Evolutionary conservation across 257 asterid species (phyloP), one percentile per base, ranked within the genome.

Genomic region (Marsdenia floribunda): DNA sequence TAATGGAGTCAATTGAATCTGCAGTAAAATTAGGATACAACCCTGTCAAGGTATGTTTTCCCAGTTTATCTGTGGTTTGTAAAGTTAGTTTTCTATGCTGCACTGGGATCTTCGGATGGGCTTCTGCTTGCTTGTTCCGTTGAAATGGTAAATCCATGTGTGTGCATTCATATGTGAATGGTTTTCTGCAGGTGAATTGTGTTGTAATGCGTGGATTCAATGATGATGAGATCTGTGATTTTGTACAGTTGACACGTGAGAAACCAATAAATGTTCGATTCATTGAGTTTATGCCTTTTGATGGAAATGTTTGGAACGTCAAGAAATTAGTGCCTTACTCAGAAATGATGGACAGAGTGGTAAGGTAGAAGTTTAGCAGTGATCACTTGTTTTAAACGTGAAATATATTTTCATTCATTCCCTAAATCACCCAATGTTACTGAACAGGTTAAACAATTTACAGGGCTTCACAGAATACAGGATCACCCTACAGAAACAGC

Each of bases 201-300:
- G 99, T 95, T 65, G 85, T 95, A 46, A 95, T 95, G 98, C 98
- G 94, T n/a, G 99, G 99, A 78, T 90, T 92, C 96, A 95, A 95
- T 81, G 98, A 95, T 57, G 99, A 95, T 68, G 98, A 92, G 81
- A 90, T 95, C 24, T 89, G 93, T 74, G 95, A 92, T 87, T 95
- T 95, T 74, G 93, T 95, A 50, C 96, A 89, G 83, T 78, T 95
- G 89, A 95, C 98, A 21, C 96, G 96, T 18, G 96, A 92, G 75
- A 95, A 85, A 83, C 98, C 96, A 24, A 90, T 95, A 75, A 95
- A 95, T 81, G 91, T 93, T 26, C 91, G 98, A 75, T 95, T 95
- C 77, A 95, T 95, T 74, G 98, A 92, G 89, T 92, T 95, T 82
- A 92, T 95, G 98, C 98, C 98, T 69, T 95, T 95, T 61, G 98